Conservation (phyloP, 306 rosid species). For the Glycine soja region DNA sequence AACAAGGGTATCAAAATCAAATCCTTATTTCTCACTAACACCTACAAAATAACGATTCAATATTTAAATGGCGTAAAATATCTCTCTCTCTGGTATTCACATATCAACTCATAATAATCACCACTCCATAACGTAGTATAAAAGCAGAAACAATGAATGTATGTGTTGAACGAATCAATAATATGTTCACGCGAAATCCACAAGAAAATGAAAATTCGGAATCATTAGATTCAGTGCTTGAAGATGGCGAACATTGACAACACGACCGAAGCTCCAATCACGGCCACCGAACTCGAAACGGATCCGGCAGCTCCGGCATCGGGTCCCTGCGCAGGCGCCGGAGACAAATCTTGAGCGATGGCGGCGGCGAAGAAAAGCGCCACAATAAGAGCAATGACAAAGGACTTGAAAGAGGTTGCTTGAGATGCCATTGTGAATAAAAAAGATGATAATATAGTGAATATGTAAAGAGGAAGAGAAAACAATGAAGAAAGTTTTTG, state of each 20-base stretch:
- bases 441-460: too few relatives aligned
- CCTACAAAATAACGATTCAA: background rate
- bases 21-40: conserved; percentile 35
- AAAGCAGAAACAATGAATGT: too few relatives aligned
- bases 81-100: too few relatives aligned
- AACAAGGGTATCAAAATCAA: background rate
- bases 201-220: background rate
- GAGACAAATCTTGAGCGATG: conserved; percentile 50
- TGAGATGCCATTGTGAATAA: background rate
- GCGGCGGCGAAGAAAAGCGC: conserved; percentile 39
- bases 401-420: background rate
- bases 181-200: background rate
- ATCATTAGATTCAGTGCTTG: conserved; percentile 22
- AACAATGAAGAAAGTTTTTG: background rate
- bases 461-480: background rate
- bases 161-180: background rate
- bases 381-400: conserved; percentile 19
- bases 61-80: background rate
- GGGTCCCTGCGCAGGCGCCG: conserved; percentile 43
- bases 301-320: conserved; percentile 49
- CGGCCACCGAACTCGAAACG: conserved; percentile 40
- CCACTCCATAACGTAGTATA: too few relatives aligned
- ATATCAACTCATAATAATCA: too few relatives aligned
- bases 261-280: conserved; percentile 49
- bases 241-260: conserved; percentile 44